Percentiles rank a stretch among this genome's conserved stretches.
These are phyloP conservation scores for Pythium vanterpoolii DNA, from an alignment of 352 stramenopile genomes.

Conservation along the genomic window DNA sequence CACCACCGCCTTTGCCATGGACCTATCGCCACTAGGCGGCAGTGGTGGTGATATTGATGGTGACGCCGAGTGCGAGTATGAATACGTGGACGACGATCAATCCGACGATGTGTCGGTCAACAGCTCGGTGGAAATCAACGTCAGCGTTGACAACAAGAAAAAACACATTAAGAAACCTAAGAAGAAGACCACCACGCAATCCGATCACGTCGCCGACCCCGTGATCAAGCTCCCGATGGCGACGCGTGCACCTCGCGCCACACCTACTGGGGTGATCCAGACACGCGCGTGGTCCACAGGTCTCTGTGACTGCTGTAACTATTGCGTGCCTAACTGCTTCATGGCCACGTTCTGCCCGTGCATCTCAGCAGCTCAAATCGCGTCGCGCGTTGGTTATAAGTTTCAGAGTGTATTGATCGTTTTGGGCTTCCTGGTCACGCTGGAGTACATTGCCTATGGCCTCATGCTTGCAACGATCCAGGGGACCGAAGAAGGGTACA, in stretches of 20 bases:
- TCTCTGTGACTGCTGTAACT: conserved; percentile 20
- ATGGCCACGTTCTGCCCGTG: conserved; percentile 28
- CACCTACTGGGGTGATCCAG: not conserved
- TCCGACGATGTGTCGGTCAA: not conserved
- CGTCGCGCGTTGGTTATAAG: conserved; percentile 12
- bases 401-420: conserved; percentile 8
- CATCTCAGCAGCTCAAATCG: conserved; percentile 22
- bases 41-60: not conserved
- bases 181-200: not conserved
- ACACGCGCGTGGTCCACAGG: conserved; percentile 17
- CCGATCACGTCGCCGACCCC: not conserved
- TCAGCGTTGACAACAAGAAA: not conserved
- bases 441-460: conserved; percentile 1
- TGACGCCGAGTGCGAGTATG: not conserved
- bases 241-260: not conserved
- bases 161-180: not conserved
- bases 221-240: not conserved
- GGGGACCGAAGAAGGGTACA: not conserved
- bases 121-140: not conserved
- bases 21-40: not conserved
- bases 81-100: not conserved
- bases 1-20: not conserved
- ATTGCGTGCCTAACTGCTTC: conserved; percentile 25
- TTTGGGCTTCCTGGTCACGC: not conserved
- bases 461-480: not conserved